Percentiles rank a stretch among this genome's conserved stretches.
These are phyloP conservation scores for Blastocystis sp. DNA, from an alignment of 352 stramenopile species.

Conservation along the genomic window DNA sequence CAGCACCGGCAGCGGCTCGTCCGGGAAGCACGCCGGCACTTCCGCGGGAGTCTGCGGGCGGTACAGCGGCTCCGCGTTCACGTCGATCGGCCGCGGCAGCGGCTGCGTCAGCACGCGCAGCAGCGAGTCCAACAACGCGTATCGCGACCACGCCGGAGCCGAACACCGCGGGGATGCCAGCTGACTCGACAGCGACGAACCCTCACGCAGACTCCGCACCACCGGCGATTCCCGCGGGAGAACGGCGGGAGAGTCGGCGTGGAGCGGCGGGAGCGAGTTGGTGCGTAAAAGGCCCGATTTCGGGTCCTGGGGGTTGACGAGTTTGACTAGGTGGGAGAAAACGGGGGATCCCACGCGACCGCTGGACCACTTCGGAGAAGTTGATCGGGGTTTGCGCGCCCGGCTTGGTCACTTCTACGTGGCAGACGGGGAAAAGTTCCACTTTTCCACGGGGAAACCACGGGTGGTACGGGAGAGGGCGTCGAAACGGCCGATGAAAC, in stretches of 20 bases:
- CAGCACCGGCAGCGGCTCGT: background rate
- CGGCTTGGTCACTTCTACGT: slow-evolving; percentile 2
- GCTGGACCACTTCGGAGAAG: slow-evolving; percentile 32
- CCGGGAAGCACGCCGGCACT: slow-evolving; percentile 14
- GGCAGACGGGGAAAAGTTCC: background rate
- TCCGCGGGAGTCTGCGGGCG: background rate
- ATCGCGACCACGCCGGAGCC: background rate
- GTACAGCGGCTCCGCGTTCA: background rate
- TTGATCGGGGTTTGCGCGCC: slow-evolving; percentile 35
- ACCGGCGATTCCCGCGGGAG: background rate
- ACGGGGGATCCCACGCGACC: background rate
- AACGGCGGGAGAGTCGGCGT: background rate
- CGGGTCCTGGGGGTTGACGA: too few relatives aligned
- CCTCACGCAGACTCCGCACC: background rate
- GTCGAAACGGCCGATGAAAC: background rate
- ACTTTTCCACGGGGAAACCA: slow-evolving; percentile 1
- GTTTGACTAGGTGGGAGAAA: background rate
- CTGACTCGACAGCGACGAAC: background rate
- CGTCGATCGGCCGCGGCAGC: background rate
- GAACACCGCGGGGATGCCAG: background rate
- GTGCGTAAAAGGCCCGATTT: too few relatives aligned
- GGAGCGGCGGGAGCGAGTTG: background rate
- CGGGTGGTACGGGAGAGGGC: background rate
- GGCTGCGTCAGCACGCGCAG: background rate
- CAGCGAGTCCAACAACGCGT: background rate